These are phyloP conservation scores for Pelargonium australe DNA, from an alignment of 441 rosid species.

Conservation along the genomic window DNA sequence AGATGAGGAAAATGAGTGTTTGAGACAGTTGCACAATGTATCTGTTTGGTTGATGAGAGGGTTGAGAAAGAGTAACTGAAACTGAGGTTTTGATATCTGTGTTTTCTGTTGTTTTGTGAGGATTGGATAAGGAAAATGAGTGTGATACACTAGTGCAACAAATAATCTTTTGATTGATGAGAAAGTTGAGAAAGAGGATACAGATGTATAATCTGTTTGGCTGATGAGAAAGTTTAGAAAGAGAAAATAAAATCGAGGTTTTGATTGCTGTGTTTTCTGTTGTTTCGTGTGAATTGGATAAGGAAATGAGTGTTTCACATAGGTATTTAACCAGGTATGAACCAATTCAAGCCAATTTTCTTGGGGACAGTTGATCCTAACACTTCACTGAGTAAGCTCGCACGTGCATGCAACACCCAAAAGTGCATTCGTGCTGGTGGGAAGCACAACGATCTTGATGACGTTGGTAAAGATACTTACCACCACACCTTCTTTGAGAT, in stretches of 20 bases:
- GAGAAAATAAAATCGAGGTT: neutral
- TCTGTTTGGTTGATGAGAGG: no score
- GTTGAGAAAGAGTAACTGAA: no score
- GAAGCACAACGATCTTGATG: slow-evolving; percentile 45
- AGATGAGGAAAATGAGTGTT: no score
- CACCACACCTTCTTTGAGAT: slow-evolving; percentile 98
- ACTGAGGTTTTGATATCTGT: no score
- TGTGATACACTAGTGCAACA: no score
- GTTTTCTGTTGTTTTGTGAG: no score
- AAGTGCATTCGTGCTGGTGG: slow-evolving; percentile 98
- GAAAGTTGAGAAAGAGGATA: no score
- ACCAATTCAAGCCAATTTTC: slow-evolving; percentile 87
- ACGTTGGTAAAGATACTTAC: slow-evolving; percentile 82
- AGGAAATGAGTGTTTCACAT: no score
- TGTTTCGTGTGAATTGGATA: no score
- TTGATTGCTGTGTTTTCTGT: no score
- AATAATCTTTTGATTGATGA: neutral
- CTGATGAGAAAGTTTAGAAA: neutral
- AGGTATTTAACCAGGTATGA: slow-evolving; percentile 53
- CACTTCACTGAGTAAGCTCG: slow-evolving; percentile 64
- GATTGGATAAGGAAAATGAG: no score
- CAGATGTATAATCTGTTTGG: neutral
- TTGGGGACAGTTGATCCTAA: slow-evolving; percentile 86
- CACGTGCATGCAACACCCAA: slow-evolving; percentile 82
- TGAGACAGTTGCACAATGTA: no score